phyloP scores from a whole-genome alignment of 2,329 filamentous ascomycete species.

The Lasiodiplodia gonubiensis region DNA sequence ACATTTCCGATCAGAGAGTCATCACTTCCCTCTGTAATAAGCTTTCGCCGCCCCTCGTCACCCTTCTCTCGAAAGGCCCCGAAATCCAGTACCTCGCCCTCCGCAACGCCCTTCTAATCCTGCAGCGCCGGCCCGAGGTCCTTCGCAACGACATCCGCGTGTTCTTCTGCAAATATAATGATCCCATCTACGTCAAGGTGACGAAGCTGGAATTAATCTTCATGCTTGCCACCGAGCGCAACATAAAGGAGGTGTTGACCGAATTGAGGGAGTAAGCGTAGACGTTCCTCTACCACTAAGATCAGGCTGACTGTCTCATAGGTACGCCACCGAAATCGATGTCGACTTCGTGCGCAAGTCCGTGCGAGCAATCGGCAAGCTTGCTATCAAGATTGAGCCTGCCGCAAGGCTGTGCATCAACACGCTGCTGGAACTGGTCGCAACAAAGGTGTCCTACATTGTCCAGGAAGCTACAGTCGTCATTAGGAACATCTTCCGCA shows the following conservation, averaged over 20 bases:
- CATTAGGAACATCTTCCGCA: conserved; percentile 98
- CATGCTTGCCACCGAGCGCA: conserved; percentile 94
- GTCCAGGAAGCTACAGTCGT: conserved; percentile 99
- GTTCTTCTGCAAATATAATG: conserved; percentile 99
- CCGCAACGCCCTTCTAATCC: conserved; percentile 88
- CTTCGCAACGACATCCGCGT: conserved; percentile 95
- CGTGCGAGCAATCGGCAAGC: conserved; percentile 93
- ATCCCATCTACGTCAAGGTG: conserved; percentile 99
- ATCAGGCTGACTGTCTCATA: conserved; percentile 38
- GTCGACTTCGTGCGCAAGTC: conserved; percentile 98
- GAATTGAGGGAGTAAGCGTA: conserved; percentile 79
- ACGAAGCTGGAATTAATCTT: conserved; percentile 99
- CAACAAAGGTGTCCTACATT: conserved; percentile 98
- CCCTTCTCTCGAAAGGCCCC: conserved; percentile 90
- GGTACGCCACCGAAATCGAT: conserved; percentile 94
- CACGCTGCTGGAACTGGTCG: conserved; percentile 87
- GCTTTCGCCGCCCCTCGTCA: conserved; percentile 92
- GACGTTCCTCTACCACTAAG: not conserved
- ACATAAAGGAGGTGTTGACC: conserved; percentile 93
- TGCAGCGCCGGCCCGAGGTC: conserved; percentile 91
- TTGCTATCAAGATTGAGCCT: conserved; percentile 98
- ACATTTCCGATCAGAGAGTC: conserved; percentile 90
- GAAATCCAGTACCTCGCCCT: conserved; percentile 98
- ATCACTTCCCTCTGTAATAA: conserved; percentile 88
- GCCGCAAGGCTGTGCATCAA: conserved; percentile 91